Conservation (phyloP, 1,284 basidiomycete species). For the Ustilago curta region DNA sequence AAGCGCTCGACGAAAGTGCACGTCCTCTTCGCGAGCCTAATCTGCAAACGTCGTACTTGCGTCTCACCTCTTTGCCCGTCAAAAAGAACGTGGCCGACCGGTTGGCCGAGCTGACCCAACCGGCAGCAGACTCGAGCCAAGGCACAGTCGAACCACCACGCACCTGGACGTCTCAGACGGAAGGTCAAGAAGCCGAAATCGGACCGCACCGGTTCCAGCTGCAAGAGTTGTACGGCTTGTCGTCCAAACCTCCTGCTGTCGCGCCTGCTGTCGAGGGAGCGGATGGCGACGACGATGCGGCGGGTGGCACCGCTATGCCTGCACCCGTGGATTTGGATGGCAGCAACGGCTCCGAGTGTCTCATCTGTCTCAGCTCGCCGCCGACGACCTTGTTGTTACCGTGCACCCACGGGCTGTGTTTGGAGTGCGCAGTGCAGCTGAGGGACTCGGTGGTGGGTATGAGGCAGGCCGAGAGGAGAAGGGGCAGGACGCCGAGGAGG, state of each 20-base stretch:
- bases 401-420: constrained; percentile 67
- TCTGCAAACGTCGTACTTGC: constrained; percentile 61
- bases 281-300: constrained; percentile 31
- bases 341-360: constrained; percentile 58
- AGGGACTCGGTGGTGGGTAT: constrained; percentile 62
- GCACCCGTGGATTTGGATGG: constrained; percentile 41
- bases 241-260: constrained; percentile 52
- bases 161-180: constrained; percentile 56
- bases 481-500: constrained; percentile 59
- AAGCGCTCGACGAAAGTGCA: constrained; percentile 65
- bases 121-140: neutral
- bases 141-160: constrained; percentile 1
- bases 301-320: constrained; percentile 7
- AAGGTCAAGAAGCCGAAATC: constrained; percentile 66
- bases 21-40: constrained; percentile 58
- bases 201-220: constrained; percentile 64
- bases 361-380: constrained; percentile 64
- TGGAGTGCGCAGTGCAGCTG: constrained; percentile 66
- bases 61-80: constrained; percentile 51
- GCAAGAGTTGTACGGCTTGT: constrained; percentile 67
- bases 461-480: constrained; percentile 53
- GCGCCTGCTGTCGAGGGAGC: constrained; percentile 21
- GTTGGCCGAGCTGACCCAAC: constrained; percentile 4
- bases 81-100: constrained; percentile 26
- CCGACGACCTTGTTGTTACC: constrained; percentile 66